Base-by-base conservation (phyloP, 139 green algal species). In the Coelastrella sp. region DNA sequence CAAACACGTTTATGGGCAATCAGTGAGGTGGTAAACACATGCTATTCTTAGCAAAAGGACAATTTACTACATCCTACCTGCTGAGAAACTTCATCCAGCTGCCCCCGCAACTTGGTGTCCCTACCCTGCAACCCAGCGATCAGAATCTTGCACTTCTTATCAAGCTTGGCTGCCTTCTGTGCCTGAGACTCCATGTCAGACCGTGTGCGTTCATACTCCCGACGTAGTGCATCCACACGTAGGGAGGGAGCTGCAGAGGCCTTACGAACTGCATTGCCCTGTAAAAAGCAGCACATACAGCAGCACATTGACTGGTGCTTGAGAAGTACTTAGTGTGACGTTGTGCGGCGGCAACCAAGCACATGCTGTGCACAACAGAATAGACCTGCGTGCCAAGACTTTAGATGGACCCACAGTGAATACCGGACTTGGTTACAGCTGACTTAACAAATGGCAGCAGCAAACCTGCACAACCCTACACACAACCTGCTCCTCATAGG, bases 101-200 rank as follows among this genome's bases (percentile, higher is more conserved):
- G 82, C 3, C 75, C 68, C 5, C 66, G 59, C 75, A 96, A 82
- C 71, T 92, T 92, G 17, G 22, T 80, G 23, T 96, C 85, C 16
- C 89, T 87, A 64, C 91, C 73, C 90, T 93, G 90, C 90, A 95
- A 86, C 19, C 92, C 93, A 5, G 74, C 17, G 14, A 92, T 90
- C 5, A 97, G 20, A 5, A 96, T 58, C 0, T 54, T 61, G 14
- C 93, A 91, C 82, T 97, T 97, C 60, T 95, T 90, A 85, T 98
- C 96, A 83, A 98, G 92, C 94, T 98, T 98, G 60, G 91, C 92
- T 13, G 95, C 96, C 3, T 92, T 91, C 80, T 95, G 93, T 4
- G 96, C 95, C 75, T 97, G 95, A 19, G 92, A 92, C 80, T 96
- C 94, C 97, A 99, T 98, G 92, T 98, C 95, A 4, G 65, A 83